Evolutionary conservation across 2,329 filamentous ascomycete species (phyloP).

Genomic region (Ophiostoma ulmi): DNA sequence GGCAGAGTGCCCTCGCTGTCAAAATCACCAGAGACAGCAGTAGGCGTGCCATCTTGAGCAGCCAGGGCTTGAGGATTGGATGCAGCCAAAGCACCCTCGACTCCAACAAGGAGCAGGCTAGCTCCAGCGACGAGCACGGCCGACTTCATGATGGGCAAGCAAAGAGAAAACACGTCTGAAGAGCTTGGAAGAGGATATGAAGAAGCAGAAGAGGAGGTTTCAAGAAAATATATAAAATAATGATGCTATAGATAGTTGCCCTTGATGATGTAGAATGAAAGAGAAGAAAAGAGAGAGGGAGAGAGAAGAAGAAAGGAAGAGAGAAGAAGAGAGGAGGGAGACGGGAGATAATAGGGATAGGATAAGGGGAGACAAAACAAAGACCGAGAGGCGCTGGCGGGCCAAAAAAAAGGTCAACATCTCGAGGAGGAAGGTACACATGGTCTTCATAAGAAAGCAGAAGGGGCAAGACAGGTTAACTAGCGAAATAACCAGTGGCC

Average conservation of each 20-base stretch:
- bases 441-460: neutral
- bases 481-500: neutral
- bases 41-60: neutral
- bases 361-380: neutral
- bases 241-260: conserved; percentile 21
- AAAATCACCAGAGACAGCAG: neutral
- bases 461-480: neutral
- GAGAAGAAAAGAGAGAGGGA: conserved; percentile 9
- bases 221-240: conserved; percentile 22
- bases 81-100: conserved; percentile 19
- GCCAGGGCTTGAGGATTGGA: neutral
- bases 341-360: conserved; percentile 10
- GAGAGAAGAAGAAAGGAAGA: conserved; percentile 4
- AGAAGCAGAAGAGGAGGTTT: conserved; percentile 11
- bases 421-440: conserved; percentile 14
- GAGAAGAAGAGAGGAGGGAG: neutral
- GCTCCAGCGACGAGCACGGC: conserved; percentile 23
- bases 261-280: conserved; percentile 17
- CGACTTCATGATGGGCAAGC: conserved; percentile 26
- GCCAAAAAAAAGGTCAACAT: neutral
- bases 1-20: conserved; percentile 9
- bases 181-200: conserved; percentile 4
- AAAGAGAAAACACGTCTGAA: neutral
- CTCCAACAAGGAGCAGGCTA: conserved; percentile 21
- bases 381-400: neutral